Evolutionary conservation across 2,329 filamentous ascomycete species (phyloP), one percentile per base, ranked within the genome.

Genomic region (Fusarium sp.): DNA sequence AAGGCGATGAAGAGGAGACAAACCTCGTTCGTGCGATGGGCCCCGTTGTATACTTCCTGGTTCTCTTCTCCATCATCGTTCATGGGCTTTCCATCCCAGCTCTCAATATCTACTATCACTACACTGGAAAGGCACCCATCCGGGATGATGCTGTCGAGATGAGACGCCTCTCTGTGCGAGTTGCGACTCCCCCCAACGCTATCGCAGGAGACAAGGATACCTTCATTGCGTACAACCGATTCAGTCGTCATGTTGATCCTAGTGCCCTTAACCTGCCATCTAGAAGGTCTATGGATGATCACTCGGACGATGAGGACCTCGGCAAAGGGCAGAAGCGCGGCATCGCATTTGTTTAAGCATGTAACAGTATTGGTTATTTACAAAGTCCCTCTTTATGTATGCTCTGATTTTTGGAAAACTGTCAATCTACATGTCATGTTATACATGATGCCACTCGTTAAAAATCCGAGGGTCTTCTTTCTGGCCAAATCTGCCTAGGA

Each of bases 21-120:
- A 77, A 81, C 28, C 74, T 86, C 1, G 70, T 84, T 2, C 78
- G 80, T 3, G 83, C 82, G 5, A 79, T 85, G n/a, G 73, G 72
- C 0, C 82, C 84, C 59, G 81, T 83, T 6, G 82, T 86, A 5
- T 85, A 84, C 75, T 85, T 80, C 57, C 79, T 85, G 1, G 82
- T 83, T 0, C 65, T 83, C 1, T 78, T 77, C 38, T 76, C 72
- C 1, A 77, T 78, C 42, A 28, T 78, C 4, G 26, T 72, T 6
- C 75, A 78, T 7, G 70, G 86, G 9, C 78, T 88, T 0, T 86
- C 85, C 0, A 88, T 88, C 41, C 85, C 86, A 0, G 77, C 79
- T 0, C 58, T 77, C 17, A 64, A 72, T 3, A 24, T 69, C 6
- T 11, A 70, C 26, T 77, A 77, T 17, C 38, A 30, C 4, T 65